A percentile compares a stretch with the other conserved stretches of the same genome.
Conservation (phyloP, 2,329 filamentous ascomycete species). For the Tolypocladium tundrense region DNA sequence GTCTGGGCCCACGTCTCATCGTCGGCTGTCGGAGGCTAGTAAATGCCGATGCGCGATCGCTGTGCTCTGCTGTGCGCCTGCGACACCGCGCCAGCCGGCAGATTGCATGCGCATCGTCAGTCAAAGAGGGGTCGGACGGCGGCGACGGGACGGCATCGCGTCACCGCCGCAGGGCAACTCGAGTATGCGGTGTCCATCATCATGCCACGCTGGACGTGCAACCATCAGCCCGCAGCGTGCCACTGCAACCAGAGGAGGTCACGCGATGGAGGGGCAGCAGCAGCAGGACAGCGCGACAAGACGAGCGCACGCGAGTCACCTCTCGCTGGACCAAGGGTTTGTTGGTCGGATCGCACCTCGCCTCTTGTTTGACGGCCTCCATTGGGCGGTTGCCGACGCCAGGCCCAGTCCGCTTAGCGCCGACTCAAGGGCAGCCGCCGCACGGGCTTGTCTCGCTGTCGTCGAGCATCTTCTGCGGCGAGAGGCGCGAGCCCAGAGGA, state of each 20-base stretch:
- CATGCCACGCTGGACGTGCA: not conserved
- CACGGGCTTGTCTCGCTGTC: not conserved
- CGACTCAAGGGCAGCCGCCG: not conserved
- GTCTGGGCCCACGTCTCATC: not conserved
- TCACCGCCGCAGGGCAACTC: not conserved
- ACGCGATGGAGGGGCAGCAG: not conserved
- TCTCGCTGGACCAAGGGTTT: not conserved
- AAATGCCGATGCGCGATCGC: slow-evolving; percentile 4
- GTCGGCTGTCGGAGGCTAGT: slow-evolving; percentile 4
- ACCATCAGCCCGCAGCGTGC: not conserved
- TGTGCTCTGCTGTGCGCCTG: not conserved
- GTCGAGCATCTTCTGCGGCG: not conserved
- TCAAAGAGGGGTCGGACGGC: not conserved
- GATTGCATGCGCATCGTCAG: not conserved
- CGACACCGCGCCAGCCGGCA: not conserved
- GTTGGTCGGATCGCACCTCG: not conserved
- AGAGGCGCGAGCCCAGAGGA: not conserved
- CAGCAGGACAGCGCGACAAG: not conserved
- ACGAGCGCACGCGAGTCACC: not conserved
- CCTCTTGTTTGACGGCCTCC: not conserved
- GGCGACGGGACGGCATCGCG: not conserved
- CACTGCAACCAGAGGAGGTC: not conserved
- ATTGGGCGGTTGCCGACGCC: not conserved
- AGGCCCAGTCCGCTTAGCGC: not conserved
- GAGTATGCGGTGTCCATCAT: not conserved